phyloP scores from a whole-genome alignment of 768 basidiomycete genomes.

The Suillus brevipes region DNA sequence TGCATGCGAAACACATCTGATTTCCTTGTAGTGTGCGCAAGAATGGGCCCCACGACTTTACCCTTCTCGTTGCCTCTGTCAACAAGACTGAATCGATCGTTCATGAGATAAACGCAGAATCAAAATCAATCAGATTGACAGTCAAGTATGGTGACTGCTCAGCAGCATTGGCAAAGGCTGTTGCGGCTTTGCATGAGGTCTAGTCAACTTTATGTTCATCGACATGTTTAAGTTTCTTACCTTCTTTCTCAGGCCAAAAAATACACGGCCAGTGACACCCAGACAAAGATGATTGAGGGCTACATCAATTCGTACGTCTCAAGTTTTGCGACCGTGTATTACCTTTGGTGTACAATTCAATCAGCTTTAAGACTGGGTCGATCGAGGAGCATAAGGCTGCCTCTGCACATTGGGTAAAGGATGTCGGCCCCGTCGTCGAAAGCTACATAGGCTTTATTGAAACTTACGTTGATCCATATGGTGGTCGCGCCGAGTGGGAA shows the following conservation, averaged over 20 bases:
- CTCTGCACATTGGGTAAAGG: constrained; percentile 81
- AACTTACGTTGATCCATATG: constrained; percentile 88
- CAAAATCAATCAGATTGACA: constrained; percentile 50
- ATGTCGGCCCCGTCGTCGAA: constrained; percentile 85
- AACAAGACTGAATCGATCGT: constrained; percentile 38
- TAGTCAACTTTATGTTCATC: neutral
- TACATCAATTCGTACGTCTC: constrained; percentile 73
- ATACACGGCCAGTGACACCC: constrained; percentile 71
- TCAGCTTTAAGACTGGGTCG: constrained; percentile 71
- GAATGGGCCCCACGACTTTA: constrained; percentile 59
- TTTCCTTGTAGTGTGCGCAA: constrained; percentile 62
- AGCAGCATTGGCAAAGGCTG: constrained; percentile 51
- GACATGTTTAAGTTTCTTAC: neutral
- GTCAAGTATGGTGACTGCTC: constrained; percentile 80
- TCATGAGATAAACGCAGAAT: constrained; percentile 49
- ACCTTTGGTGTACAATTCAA: neutral
- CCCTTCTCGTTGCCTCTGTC: constrained; percentile 74
- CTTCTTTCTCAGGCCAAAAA: constrained; percentile 57
- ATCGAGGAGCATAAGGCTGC: constrained; percentile 79
- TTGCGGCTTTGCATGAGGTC: constrained; percentile 61
- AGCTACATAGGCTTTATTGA: constrained; percentile 87
- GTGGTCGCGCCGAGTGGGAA: constrained; percentile 93
- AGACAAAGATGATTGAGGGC: constrained; percentile 69
- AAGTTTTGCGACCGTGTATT: neutral
- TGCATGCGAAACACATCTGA: constrained; percentile 7